Percentiles rank a stretch among this genome's conserved stretches.
These are phyloP conservation scores for Leptomonas pyrrhocoris DNA, from an alignment of 208 protist species.

Conservation along the genomic window DNA sequence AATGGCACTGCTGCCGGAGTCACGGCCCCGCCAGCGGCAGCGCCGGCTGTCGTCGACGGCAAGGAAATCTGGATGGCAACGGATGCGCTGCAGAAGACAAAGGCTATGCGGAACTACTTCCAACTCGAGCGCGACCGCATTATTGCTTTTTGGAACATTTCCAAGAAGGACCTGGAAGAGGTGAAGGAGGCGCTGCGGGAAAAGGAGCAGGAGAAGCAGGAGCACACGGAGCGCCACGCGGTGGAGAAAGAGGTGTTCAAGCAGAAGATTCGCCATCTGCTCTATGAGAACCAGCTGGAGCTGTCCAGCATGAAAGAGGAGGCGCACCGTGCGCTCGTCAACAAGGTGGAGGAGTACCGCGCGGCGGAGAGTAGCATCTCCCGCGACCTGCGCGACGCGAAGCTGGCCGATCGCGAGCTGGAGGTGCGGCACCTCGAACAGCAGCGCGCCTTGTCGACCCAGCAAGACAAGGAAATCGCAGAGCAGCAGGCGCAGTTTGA, in stretches of 20 bases:
- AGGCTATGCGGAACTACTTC: slow-evolving; percentile 97
- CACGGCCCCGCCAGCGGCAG: slow-evolving; percentile 18
- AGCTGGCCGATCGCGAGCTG: slow-evolving; percentile 87
- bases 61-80: slow-evolving; percentile 88
- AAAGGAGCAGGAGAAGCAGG: slow-evolving; percentile 93
- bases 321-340: slow-evolving; percentile 86
- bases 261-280: slow-evolving; percentile 96
- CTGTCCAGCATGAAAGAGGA: slow-evolving; percentile 89
- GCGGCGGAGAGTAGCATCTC: slow-evolving; percentile 77
- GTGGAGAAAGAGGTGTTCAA: slow-evolving; percentile 97
- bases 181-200: slow-evolving; percentile 78
- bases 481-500: slow-evolving; percentile 90
- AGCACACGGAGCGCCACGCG: slow-evolving; percentile 93
- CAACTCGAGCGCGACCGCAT: slow-evolving; percentile 97
- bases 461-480: slow-evolving; percentile 88
- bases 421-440: slow-evolving; percentile 91
- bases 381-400: slow-evolving; percentile 84
- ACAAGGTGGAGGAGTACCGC: slow-evolving; percentile 91
- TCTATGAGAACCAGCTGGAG: slow-evolving; percentile 96
- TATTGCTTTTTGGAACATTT: slow-evolving; percentile 95
- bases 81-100: slow-evolving; percentile 92
- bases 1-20: slow-evolving; percentile 14
- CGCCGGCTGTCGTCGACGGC: slow-evolving; percentile 50
- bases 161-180: slow-evolving; percentile 93
- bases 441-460: slow-evolving; percentile 63